phyloP scores from a whole-genome alignment of 192 early-diverging fungal species.

The Funneliformis mosseae region DNA sequence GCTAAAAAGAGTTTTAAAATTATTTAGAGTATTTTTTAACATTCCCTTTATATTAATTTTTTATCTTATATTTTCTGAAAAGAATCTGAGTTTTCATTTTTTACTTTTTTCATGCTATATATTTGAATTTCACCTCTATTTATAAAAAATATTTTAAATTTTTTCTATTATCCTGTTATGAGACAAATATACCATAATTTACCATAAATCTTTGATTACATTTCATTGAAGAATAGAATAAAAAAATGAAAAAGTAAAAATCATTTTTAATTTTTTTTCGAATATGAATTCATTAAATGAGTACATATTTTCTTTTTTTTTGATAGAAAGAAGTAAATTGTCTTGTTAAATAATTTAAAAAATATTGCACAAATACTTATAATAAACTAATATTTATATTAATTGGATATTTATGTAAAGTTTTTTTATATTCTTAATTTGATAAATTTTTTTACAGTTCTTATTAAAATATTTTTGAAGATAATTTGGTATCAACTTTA shows the following conservation, averaged over 20 bases:
- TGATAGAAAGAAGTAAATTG: neutral
- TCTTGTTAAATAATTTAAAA: neutral
- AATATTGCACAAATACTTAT: neutral
- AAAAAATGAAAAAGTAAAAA: neutral
- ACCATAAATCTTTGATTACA: neutral
- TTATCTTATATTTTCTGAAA: neutral
- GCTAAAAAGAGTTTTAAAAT: neutral
- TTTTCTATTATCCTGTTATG: neutral
- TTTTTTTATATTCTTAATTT: neutral
- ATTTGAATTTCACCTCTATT: neutral
- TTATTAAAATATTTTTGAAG: slow-evolving; percentile 6
- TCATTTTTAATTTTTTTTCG: neutral
- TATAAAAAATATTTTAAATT: neutral
- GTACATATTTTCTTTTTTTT: slow-evolving; percentile 7
- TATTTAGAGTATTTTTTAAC: neutral
- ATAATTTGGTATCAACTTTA: neutral
- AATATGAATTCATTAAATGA: neutral
- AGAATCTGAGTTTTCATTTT: neutral
- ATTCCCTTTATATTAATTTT: neutral
- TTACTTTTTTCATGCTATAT: neutral
- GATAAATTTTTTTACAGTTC: neutral
- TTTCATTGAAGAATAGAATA: neutral
- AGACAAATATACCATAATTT: neutral
- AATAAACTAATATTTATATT: neutral
- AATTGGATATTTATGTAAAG: neutral